Evolutionary conservation across 225 moss, liverwort and hornwort species (phyloP).

Genomic region (Rhytidiadelphus loreus): DNA sequence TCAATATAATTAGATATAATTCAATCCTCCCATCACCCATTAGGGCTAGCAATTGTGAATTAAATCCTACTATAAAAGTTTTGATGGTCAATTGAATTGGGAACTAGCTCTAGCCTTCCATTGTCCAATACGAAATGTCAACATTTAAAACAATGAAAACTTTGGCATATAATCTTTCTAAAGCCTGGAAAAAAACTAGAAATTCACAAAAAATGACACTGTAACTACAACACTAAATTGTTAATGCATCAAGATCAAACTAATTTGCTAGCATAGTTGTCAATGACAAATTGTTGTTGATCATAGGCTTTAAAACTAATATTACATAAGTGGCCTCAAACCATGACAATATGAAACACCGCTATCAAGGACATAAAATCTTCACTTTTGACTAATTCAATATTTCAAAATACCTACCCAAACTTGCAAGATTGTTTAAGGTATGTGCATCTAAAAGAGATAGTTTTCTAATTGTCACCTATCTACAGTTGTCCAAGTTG

Average conservation of each 20-base stretch:
- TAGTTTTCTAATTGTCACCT: no score
- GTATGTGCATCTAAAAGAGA: no score
- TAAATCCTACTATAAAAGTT: no score
- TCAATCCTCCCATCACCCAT: no score
- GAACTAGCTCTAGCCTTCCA: no score
- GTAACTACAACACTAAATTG: neutral
- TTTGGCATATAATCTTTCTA: neutral
- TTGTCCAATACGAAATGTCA: neutral
- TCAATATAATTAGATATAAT: no score
- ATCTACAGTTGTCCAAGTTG: no score
- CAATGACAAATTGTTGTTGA: neutral
- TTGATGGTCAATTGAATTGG: no score
- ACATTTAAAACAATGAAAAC: neutral
- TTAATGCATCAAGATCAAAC: neutral
- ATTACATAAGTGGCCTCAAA: no score
- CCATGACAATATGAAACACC: no score
- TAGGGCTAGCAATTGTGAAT: no score
- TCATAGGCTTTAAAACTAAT: neutral
- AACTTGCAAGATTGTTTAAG: neutral
- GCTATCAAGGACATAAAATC: neutral
- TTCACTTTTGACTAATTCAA: neutral
- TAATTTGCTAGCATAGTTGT: neutral
- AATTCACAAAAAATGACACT: neutral
- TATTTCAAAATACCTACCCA: neutral
- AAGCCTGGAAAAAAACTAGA: accelerated